Percentiles rank a stretch among this genome's conserved stretches.
These are phyloP conservation scores for Talaromyces adpressus DNA, from an alignment of 495 filamentous ascomycete species.

Conservation along the genomic window DNA sequence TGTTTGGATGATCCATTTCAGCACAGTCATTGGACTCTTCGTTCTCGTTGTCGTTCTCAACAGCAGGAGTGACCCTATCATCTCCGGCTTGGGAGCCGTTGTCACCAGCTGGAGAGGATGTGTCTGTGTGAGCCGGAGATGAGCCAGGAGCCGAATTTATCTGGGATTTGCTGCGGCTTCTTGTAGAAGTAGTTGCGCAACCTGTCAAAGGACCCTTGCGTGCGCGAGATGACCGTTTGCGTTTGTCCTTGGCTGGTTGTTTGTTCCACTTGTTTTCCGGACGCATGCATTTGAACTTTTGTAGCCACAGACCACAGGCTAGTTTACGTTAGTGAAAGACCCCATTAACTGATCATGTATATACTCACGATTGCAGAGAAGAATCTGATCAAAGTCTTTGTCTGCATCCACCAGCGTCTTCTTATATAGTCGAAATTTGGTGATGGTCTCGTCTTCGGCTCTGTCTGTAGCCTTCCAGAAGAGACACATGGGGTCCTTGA, in stretches of 20 bases:
- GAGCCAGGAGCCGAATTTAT: constrained; percentile 25
- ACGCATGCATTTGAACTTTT: constrained; percentile 77
- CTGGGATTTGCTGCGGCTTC: constrained; percentile 26
- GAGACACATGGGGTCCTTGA: constrained; percentile 56
- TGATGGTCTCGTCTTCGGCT: constrained; percentile 51
- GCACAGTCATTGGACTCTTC: constrained; percentile 22
- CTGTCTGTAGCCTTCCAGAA: constrained; percentile 56
- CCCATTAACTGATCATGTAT: constrained; percentile 6
- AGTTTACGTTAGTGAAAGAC: constrained; percentile 12
- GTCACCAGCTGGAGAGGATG: constrained; percentile 27
- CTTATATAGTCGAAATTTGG: constrained; percentile 65
- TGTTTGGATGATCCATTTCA: constrained; percentile 22
- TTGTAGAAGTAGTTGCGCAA: constrained; percentile 18
- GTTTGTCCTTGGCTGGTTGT: constrained; percentile 34
- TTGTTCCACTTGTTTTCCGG: constrained; percentile 80
- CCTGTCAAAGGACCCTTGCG: constrained; percentile 29
- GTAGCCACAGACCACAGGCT: constrained; percentile 90
- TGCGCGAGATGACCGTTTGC: constrained; percentile 32
- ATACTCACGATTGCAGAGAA: constrained; percentile 82
- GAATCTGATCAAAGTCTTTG: constrained; percentile 56
- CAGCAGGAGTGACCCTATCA: constrained; percentile 28
- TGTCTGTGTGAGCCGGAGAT: constrained; percentile 35
- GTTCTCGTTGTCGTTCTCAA: constrained; percentile 19
- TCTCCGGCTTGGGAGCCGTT: constrained; percentile 26
- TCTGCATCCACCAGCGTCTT: constrained; percentile 63